A percentile compares a stretch with the other conserved stretches of the same genome.
Evolutionary conservation across 352 stramenopile species (phyloP).

Genomic region (Vaucheria bursata): DNA sequence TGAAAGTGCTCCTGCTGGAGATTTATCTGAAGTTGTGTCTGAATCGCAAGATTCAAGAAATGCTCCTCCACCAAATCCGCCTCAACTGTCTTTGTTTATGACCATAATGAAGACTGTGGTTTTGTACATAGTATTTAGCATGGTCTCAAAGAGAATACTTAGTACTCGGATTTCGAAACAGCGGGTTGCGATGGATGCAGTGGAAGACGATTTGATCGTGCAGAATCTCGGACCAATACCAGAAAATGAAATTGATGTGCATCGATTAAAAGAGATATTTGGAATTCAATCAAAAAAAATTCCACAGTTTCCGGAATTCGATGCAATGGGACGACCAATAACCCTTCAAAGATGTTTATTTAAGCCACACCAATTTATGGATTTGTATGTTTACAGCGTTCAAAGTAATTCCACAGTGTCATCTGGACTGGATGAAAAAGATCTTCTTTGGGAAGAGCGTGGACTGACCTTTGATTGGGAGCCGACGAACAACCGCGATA

Average conservation of each 20-base stretch:
- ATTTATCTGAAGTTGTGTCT: too few species aligned
- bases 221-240: not conserved
- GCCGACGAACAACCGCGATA: constrained; percentile 5
- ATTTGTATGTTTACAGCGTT: constrained; percentile 22
- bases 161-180: not conserved
- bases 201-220: not conserved
- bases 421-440: not conserved
- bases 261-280: constrained; percentile 19
- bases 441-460: constrained; percentile 22
- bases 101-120: not conserved
- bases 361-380: constrained; percentile 16
- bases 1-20: too few species aligned
- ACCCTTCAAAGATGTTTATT: constrained; percentile 31
- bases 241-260: not conserved
- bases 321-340: constrained; percentile 23
- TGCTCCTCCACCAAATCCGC: too few species aligned
- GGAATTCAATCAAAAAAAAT: constrained; percentile 26
- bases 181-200: not conserved
- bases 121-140: not conserved
- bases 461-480: constrained; percentile 15
- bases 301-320: constrained; percentile 40
- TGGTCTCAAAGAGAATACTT: not conserved
- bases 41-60: too few species aligned
- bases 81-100: not conserved
- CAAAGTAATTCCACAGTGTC: not conserved